Percentiles rank a stretch among this genome's conserved stretches.
phyloP scores from a whole-genome alignment of 768 basidiomycete genomes.

The Xanthoconium purpureum region DNA sequence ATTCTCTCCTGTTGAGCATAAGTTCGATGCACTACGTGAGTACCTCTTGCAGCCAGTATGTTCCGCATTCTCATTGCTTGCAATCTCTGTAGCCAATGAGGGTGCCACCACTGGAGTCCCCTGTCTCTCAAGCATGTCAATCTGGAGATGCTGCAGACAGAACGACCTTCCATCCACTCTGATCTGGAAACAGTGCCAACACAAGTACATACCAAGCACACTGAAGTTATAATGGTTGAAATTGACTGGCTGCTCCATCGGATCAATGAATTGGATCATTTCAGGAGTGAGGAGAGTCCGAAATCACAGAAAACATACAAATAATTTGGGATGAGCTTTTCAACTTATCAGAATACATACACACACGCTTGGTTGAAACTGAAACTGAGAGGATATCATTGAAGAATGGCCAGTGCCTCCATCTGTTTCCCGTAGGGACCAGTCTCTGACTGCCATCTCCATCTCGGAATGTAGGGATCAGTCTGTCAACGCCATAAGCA shows the following conservation, averaged over 20 bases:
- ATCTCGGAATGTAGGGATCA: conserved; percentile 40
- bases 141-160: conserved; percentile 45
- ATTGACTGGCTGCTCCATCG: conserved; percentile 50
- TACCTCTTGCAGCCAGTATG: conserved; percentile 3
- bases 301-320: conserved; percentile 63
- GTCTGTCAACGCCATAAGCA: conserved; percentile 45
- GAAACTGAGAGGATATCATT: conserved; percentile 12
- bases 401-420: conserved; percentile 13
- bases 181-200: conserved; percentile 45
- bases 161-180: conserved; percentile 48
- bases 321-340: conserved; percentile 68
- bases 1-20: conserved; percentile 47
- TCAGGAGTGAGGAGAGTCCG: conserved; percentile 60
- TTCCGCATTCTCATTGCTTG: conserved; percentile 1
- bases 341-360: conserved; percentile 57
- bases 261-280: conserved; percentile 62
- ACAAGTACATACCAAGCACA: conserved; percentile 35
- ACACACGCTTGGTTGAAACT: conserved; percentile 33
- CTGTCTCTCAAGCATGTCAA: conserved; percentile 45
- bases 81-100: conserved; percentile 34
- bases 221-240: conserved; percentile 48
- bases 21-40: conserved; percentile 36
- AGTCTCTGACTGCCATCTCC: conserved; percentile 43
- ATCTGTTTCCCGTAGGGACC: conserved; percentile 34
- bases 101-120: conserved; percentile 23